These are phyloP conservation scores for Pezicula rhizophila DNA, from an alignment of 2,329 filamentous ascomycete genomes.

Conservation along the genomic window DNA sequence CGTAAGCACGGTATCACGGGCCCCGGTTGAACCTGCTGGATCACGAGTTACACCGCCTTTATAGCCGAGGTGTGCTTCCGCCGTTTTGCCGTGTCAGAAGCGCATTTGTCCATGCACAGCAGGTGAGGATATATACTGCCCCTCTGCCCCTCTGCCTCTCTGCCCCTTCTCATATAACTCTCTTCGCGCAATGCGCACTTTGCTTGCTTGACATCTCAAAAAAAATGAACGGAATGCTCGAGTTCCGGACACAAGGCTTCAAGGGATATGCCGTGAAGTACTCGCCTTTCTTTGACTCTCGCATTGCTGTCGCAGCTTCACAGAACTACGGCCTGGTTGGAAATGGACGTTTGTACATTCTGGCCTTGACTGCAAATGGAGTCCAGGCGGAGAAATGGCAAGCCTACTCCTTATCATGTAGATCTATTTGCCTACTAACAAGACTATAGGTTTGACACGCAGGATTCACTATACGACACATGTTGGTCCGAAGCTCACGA, in stretches of 20 bases:
- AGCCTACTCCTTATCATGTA: constrained; percentile 13
- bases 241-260: constrained; percentile 88
- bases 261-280: constrained; percentile 98
- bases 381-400: constrained; percentile 80
- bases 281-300: constrained; percentile 95
- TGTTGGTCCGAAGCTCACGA: constrained; percentile 96
- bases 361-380: constrained; percentile 76
- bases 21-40: not conserved
- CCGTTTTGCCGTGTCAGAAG: not conserved
- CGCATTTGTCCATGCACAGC: not conserved
- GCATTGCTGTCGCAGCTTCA: constrained; percentile 83
- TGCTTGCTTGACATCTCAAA: not conserved
- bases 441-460: constrained; percentile 74
- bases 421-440: not conserved
- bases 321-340: constrained; percentile 96
- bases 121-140: not conserved
- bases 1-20: too few species aligned
- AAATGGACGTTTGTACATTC: constrained; percentile 82
- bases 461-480: constrained; percentile 92
- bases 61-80: not conserved
- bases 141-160: not conserved
- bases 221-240: constrained; percentile 59
- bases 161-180: not conserved
- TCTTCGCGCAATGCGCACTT: not conserved
- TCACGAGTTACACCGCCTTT: constrained; percentile 3